Conservation (phyloP, 371 early-diverging fungal species). For the Basidiobolus heterosporus region DNA sequence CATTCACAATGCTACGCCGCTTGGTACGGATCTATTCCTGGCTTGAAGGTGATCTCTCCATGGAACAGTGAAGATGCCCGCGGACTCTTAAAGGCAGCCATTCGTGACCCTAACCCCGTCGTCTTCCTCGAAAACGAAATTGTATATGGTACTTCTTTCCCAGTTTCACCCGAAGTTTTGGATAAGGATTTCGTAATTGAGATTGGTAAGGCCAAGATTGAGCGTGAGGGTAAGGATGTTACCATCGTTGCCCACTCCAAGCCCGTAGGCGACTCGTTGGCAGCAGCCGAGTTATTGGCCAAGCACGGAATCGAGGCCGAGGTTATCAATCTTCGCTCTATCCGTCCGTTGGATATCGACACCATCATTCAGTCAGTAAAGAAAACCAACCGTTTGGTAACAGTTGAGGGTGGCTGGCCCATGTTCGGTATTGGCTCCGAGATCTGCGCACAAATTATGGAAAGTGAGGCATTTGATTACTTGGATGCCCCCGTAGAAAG, state of each 20-base stretch:
- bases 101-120: slow-evolving; percentile 97
- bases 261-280: slow-evolving; percentile 73
- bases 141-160: slow-evolving; percentile 87
- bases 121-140: slow-evolving; percentile 97
- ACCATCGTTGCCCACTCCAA: slow-evolving; percentile 94
- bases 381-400: slow-evolving; percentile 94
- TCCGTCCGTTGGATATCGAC: slow-evolving; percentile 91
- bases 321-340: slow-evolving; percentile 96
- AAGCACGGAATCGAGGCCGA: slow-evolving; percentile 72
- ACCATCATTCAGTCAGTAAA: slow-evolving; percentile 84
- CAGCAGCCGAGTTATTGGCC: slow-evolving; percentile 80
- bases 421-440: slow-evolving; percentile 94
- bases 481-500: slow-evolving; percentile 91
- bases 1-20: slow-evolving; percentile 98
- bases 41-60: slow-evolving; percentile 97
- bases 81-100: slow-evolving; percentile 88
- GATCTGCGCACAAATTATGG: slow-evolving; percentile 91
- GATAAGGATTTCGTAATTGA: slow-evolving; percentile 78
- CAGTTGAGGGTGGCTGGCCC: slow-evolving; percentile 98
- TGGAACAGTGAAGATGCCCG: slow-evolving; percentile 96
- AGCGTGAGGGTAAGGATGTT: slow-evolving; percentile 77
- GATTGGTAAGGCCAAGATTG: slow-evolving; percentile 95
- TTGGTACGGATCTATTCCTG: slow-evolving; percentile 96
- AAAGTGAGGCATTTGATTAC: slow-evolving; percentile 88
- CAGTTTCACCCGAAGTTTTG: slow-evolving; percentile 65